These are phyloP conservation scores for Stachybotrys elegans DNA, from an alignment of 2,329 filamentous ascomycete species.

Conservation along the genomic window DNA sequence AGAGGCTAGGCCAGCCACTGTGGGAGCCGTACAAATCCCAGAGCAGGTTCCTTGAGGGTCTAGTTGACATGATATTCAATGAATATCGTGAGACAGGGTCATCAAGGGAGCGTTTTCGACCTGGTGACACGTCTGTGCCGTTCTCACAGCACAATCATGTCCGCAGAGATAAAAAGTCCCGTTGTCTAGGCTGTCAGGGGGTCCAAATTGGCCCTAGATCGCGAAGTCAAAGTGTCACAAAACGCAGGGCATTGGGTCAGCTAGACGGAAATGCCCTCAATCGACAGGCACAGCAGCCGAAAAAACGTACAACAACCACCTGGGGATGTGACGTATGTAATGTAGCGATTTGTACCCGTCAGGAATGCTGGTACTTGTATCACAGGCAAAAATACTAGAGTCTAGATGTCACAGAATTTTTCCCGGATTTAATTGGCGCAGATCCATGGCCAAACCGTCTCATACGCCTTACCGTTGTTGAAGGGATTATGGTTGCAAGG, in stretches of 20 bases:
- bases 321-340: background rate
- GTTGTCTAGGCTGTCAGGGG: conserved; percentile 1
- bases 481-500: no score
- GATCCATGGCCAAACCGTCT: background rate
- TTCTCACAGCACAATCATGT: background rate
- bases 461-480: background rate
- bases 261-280: conserved; percentile 1
- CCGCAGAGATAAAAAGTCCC: background rate
- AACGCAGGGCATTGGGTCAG: background rate
- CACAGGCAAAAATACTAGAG: conserved; percentile 2
- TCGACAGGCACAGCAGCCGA: background rate
- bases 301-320: background rate
- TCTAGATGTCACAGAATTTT: conserved; percentile 1
- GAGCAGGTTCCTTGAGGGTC: background rate
- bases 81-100: background rate
- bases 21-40: background rate
- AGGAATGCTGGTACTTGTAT: conserved; percentile 1
- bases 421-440: background rate
- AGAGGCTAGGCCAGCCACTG: background rate
- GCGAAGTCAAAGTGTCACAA: background rate
- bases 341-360: background rate
- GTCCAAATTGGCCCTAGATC: background rate
- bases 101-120: background rate
- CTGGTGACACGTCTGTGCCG: background rate
- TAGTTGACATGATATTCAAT: background rate